Base-by-base conservation (phyloP, 768 basidiomycete genomes). In the Amanita pseudoporphyria region DNA sequence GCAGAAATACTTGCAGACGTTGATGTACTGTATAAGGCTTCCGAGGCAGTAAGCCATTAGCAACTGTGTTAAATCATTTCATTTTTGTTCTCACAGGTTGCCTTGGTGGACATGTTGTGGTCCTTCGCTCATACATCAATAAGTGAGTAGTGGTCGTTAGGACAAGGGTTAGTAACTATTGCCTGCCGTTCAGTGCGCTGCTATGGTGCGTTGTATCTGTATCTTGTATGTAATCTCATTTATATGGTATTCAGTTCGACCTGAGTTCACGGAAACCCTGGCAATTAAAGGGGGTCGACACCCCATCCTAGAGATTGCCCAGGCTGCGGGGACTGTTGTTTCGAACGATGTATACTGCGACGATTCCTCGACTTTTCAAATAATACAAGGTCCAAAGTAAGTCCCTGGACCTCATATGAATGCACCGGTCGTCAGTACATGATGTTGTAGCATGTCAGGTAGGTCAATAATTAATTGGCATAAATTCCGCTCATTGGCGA, bases 331-430 rank as follows among this genome's bases (percentile, higher is more conserved):
- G 3, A 79, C 74, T 4, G 70, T 93, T 22, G 81, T 97, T 3
- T 76, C 89, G 3, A 98, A 97, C 58, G 95, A 98, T 60, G 82
- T 87, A 1, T 99, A 88, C 58, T 88, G 88, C 57, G 87, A 83
- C 51, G 79, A 84, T 52, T 78, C 86, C 1, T 84, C 90, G 2
- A 77, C 77, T 1, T 98, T 99, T 60, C 93, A 97, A 64, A 77
- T 97, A 26, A 76, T 99, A 28, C 91, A 89, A 54, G 94, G 94
- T 0, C 90, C 90, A 2, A 91, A 91, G 88, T 89, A 57, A 58
- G 78, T 67, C 3, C 37, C 39, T 18, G 30, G 9, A 28, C 18
- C 18, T 3, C 6, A 19, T 14, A 22, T 14, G 13, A 12, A 48
- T 40, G 24, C 26, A 3, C 36, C 31, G 9, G 28, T 44, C 9